These are phyloP conservation scores for Myxozyma sirexii DNA, from an alignment of 805 yeast genomes.

Conservation along the genomic window DNA sequence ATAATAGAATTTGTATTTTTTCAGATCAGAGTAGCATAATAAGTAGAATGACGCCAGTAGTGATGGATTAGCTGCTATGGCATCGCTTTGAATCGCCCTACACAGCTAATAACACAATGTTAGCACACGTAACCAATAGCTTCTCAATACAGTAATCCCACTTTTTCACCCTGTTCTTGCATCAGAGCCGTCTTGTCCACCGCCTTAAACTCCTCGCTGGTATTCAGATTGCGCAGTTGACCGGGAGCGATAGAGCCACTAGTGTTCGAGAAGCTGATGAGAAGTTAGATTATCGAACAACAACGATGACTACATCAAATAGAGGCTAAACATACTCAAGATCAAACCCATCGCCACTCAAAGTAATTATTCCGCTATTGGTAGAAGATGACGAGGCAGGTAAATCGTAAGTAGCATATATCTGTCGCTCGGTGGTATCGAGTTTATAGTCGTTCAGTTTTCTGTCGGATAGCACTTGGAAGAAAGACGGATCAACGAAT, in stretches of 20 bases:
- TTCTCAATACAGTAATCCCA: conserved; percentile 10
- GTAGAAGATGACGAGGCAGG: conserved; percentile 35
- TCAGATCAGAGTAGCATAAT: conserved; percentile 82
- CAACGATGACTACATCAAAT: background rate
- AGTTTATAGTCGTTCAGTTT: conserved; percentile 76
- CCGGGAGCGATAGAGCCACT: conserved; percentile 45
- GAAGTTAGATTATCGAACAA: background rate
- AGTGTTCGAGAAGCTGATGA: background rate
- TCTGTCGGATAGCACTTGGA: conserved; percentile 68
- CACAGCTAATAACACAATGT: conserved; percentile 1
- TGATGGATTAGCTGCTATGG: conserved; percentile 47
- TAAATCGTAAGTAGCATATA: conserved; percentile 47
- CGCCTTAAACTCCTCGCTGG: conserved; percentile 79
- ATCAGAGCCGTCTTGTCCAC: conserved; percentile 65
- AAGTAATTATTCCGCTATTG: conserved; percentile 39
- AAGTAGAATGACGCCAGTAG: conserved; percentile 51
- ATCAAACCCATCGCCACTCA: conserved; percentile 35
- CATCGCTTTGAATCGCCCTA: conserved; percentile 42
- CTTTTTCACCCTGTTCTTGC: conserved; percentile 45
- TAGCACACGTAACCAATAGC: background rate
- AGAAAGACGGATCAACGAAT: conserved; percentile 85
- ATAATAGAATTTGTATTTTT: conserved; percentile 82
- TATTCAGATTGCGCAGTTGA: conserved; percentile 64
- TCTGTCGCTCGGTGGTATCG: conserved; percentile 50
- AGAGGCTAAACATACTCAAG: background rate